Conservation (phyloP, 108 stramenopile genomes). For the Pseudonitzschia delicatissima region DNA sequence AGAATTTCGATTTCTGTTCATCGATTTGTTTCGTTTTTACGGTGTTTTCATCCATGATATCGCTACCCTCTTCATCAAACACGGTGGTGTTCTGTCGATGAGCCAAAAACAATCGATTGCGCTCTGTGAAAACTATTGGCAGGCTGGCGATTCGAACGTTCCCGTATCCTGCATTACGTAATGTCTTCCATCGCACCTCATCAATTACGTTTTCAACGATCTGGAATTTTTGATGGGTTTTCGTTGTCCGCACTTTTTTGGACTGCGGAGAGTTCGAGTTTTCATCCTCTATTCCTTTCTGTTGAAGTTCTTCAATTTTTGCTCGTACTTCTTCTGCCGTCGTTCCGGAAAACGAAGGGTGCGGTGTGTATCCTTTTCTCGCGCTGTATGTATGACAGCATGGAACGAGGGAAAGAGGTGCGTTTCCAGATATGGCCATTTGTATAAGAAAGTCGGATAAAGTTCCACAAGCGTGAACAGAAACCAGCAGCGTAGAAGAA, state of each 20-base stretch:
- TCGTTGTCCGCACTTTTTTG: background rate
- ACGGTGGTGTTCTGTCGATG: background rate
- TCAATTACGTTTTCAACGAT: conserved; percentile 5
- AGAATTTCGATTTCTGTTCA: background rate
- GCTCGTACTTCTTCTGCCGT: background rate
- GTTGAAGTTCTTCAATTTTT: background rate
- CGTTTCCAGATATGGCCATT: conserved; percentile 29
- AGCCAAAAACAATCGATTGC: conserved; percentile 1
- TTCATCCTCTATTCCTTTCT: background rate
- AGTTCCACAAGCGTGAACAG: conserved; percentile 57
- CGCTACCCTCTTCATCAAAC: background rate
- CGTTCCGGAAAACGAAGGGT: background rate
- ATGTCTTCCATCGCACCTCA: background rate
- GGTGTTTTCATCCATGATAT: background rate
- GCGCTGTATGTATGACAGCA: conserved; percentile 49
- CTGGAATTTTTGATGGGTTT: background rate
- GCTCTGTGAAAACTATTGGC: background rate
- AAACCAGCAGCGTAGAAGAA: conserved; percentile 50
- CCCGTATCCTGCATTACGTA: background rate
- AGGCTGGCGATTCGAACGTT: background rate
- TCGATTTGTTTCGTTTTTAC: too few relatives aligned
- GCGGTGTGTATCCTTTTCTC: background rate
- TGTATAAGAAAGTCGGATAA: conserved; percentile 48
- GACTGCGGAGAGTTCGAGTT: background rate
- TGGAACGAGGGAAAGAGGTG: conserved; percentile 57